Evolutionary conservation across 352 stramenopile genomes (phyloP).

Genomic region (Chloridella minuta): DNA sequence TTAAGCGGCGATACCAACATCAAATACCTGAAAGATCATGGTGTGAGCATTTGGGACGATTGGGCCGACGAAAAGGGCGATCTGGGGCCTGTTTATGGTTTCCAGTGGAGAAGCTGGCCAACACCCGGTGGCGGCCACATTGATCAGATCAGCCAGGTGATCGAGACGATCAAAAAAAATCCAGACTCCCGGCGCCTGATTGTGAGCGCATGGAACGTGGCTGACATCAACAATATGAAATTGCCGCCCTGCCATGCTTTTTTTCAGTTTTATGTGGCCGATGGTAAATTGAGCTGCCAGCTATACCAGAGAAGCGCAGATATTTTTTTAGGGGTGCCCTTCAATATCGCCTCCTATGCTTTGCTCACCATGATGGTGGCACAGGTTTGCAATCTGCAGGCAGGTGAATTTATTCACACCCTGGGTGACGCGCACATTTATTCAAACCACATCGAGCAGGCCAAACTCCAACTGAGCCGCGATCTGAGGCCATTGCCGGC

Average conservation of each 20-base stretch:
- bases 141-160: conserved; percentile 74
- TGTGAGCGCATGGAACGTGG: conserved; percentile 79
- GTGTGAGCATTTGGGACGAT: background rate
- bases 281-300: conserved; percentile 42
- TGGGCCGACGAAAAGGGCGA: conserved; percentile 62
- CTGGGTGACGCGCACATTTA: conserved; percentile 99
- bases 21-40: too few relatives aligned
- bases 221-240: conserved; percentile 71
- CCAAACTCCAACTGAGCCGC: conserved; percentile 67
- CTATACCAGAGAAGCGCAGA: conserved; percentile 99
- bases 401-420: conserved; percentile 91
- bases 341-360: conserved; percentile 98
- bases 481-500: conserved; percentile 25
- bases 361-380: conserved; percentile 77
- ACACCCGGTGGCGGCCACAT: conserved; percentile 75
- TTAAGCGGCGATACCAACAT: too few relatives aligned
- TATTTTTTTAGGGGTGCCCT: conserved; percentile 94
- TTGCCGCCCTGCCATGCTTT: conserved; percentile 78
- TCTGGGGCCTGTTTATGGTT: conserved; percentile 61
- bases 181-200: conserved; percentile 86
- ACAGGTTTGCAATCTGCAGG: conserved; percentile 47
- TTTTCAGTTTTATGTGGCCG: conserved; percentile 43
- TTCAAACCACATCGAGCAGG: conserved; percentile 88
- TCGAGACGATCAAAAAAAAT: conserved; percentile 80
- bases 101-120: conserved; percentile 94